phyloP scores from a whole-genome alignment of 345 rosid species.

The Acer campestre region DNA sequence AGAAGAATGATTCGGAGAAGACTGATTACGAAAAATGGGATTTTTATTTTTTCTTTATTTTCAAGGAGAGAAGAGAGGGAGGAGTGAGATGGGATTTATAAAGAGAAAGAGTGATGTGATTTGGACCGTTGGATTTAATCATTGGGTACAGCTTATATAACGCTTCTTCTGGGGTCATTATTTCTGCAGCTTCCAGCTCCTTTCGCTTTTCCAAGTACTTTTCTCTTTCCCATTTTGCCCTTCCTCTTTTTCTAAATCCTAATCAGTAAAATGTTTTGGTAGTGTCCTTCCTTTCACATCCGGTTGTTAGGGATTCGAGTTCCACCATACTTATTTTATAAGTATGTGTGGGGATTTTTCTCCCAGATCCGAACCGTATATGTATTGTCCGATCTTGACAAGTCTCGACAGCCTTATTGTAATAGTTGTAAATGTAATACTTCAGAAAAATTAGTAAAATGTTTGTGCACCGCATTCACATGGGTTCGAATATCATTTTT shows the following conservation, averaged over 20 bases:
- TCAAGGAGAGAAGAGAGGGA: not conserved
- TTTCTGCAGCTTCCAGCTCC: not conserved
- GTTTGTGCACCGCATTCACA: too few relatives aligned
- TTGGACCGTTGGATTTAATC: constrained; percentile 28
- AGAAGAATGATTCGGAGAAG: not conserved
- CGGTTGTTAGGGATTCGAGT: too few relatives aligned
- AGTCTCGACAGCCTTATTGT: too few relatives aligned
- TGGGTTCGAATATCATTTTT: too few relatives aligned
- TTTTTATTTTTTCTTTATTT: not conserved
- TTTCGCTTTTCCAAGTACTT: constrained; percentile 20
- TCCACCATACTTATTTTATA: too few relatives aligned
- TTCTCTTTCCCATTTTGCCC: constrained; percentile 1
- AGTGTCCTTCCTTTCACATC: too few relatives aligned
- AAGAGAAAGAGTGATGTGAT: constrained; percentile 1
- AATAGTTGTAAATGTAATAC: too few relatives aligned
- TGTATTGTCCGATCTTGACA: too few relatives aligned
- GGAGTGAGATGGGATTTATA: not conserved
- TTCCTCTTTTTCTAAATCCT: not conserved
- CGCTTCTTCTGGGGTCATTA: constrained; percentile 17
- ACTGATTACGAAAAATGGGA: not conserved
- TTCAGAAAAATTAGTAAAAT: too few relatives aligned
- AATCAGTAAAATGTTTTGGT: too few relatives aligned
- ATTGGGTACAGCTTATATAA: not conserved
- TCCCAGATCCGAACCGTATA: accelerated
- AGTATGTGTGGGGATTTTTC: too few relatives aligned